phyloP scores from a whole-genome alignment of 2,329 filamentous ascomycete species.

The Monilinia polystroma region DNA sequence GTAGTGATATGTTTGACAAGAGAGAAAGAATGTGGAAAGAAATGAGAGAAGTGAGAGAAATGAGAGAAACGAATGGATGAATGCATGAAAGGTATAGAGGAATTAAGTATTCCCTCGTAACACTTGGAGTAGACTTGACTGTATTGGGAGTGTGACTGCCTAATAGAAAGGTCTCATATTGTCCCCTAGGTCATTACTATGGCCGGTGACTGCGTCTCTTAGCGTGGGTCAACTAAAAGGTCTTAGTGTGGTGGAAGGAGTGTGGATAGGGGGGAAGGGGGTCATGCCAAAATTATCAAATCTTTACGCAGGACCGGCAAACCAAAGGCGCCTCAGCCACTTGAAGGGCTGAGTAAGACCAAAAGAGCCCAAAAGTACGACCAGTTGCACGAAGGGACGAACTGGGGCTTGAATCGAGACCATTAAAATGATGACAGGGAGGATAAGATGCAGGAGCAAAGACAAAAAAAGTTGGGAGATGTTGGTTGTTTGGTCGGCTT shows the following conservation, averaged over 20 bases:
- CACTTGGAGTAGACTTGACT: constrained; percentile 16
- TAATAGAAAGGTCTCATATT: constrained; percentile 13
- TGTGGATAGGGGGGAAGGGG: neutral
- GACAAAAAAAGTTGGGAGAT: neutral
- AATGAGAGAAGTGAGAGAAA: neutral
- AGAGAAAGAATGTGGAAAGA: constrained; percentile 17
- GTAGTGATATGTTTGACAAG: constrained; percentile 15
- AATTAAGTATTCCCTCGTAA: constrained; percentile 22
- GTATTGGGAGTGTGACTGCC: constrained; percentile 22
- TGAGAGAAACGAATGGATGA: neutral
- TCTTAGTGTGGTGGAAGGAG: constrained; percentile 13
- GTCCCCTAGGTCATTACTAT: constrained; percentile 15
- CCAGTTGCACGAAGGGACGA: neutral
- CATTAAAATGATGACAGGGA: neutral
- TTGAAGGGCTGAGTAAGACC: constrained; percentile 21
- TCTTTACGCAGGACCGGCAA: constrained; percentile 4
- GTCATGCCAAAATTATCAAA: constrained; percentile 1
- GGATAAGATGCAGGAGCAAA: constrained; percentile 10
- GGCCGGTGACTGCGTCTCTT: constrained; percentile 19
- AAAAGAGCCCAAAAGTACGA: constrained; percentile 3
- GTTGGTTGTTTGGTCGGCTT: neutral
- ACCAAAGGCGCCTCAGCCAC: constrained; percentile 23
- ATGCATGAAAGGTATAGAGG: constrained; percentile 13
- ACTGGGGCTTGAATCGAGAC: constrained; percentile 14
- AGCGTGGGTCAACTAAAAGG: neutral